These are phyloP conservation scores for Metschnikowia borealis DNA, from an alignment of 805 yeast species.

Conservation along the genomic window DNA sequence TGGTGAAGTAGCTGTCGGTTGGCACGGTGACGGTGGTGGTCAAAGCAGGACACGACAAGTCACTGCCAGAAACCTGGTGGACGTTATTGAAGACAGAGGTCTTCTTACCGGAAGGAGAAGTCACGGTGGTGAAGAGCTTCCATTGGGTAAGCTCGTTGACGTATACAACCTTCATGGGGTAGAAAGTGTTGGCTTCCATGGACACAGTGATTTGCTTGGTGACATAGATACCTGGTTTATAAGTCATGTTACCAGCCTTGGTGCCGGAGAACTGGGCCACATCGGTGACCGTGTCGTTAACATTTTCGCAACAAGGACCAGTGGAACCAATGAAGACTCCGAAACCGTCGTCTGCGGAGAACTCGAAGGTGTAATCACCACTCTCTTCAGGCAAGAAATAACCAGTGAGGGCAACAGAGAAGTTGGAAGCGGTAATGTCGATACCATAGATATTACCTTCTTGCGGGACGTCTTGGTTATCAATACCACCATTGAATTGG, in stretches of 20 bases:
- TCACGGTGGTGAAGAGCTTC: slow-evolving; percentile 2
- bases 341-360: slow-evolving; percentile 3
- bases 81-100: background rate
- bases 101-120: background rate
- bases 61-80: background rate
- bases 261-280: slow-evolving; percentile 4
- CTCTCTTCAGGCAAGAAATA: slow-evolving; percentile 1
- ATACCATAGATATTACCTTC: background rate
- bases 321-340: slow-evolving; percentile 4
- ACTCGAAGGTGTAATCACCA: slow-evolving; percentile 3
- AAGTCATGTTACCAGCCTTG: slow-evolving; percentile 1
- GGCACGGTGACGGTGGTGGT: background rate
- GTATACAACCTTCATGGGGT: slow-evolving; percentile 6
- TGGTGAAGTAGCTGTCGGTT: background rate
- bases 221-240: background rate
- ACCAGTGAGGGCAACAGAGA: slow-evolving; percentile 2
- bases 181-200: slow-evolving; percentile 1
- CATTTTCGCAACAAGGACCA: slow-evolving; percentile 2
- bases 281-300: slow-evolving; percentile 2
- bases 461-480: background rate
- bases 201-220: background rate
- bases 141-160: slow-evolving; percentile 6
- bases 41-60: slow-evolving; percentile 3
- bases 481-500: background rate
- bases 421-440: slow-evolving; percentile 1